Percentiles rank a stretch among this genome's conserved stretches.
Conservation (phyloP, 345 rosid species). For the Luvunga scandens region DNA sequence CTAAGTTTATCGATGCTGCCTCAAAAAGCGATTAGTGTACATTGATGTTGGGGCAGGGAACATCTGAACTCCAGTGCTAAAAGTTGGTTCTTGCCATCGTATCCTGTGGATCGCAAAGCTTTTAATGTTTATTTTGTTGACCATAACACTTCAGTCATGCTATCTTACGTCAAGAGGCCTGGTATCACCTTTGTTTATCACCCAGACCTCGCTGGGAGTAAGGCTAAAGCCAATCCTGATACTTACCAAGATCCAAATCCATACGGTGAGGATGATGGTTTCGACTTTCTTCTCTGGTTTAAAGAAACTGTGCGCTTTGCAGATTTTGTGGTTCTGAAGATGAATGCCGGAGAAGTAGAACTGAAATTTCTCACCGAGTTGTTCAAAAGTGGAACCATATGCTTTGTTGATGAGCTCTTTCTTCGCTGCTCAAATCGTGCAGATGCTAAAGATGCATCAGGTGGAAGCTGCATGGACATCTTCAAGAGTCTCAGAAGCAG, state of each 20-base stretch:
- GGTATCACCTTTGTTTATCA: conserved; percentile 75
- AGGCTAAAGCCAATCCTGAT: conserved; percentile 7
- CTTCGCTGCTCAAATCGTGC: conserved; percentile 48
- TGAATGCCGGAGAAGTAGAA: conserved; percentile 62
- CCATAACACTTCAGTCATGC: conserved; percentile 73
- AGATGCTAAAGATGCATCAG: conserved; percentile 21
- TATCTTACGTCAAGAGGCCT: conserved; percentile 60
- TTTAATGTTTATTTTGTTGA: conserved; percentile 74
- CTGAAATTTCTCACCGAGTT: conserved; percentile 57
- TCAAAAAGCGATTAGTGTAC: conserved; percentile 55
- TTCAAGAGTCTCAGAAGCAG: conserved; percentile 57
- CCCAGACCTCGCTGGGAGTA: conserved; percentile 63
- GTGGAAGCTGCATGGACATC: conserved; percentile 50
- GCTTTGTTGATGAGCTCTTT: conserved; percentile 77
- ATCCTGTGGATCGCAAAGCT: conserved; percentile 52
- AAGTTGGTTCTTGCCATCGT: conserved; percentile 65
- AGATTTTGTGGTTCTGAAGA: conserved; percentile 76
- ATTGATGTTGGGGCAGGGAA: conserved; percentile 67
- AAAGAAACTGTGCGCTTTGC: conserved; percentile 63
- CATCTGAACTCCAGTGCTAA: conserved; percentile 43
- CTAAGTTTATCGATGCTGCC: conserved; percentile 51
- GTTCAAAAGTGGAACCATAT: conserved; percentile 62
- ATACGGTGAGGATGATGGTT: conserved; percentile 50
- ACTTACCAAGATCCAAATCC: conserved; percentile 46
- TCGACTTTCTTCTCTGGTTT: conserved; percentile 78